These are phyloP conservation scores for Chrysosphaeria jannelii DNA, from an alignment of 2,329 filamentous ascomycete species.

Conservation along the genomic window DNA sequence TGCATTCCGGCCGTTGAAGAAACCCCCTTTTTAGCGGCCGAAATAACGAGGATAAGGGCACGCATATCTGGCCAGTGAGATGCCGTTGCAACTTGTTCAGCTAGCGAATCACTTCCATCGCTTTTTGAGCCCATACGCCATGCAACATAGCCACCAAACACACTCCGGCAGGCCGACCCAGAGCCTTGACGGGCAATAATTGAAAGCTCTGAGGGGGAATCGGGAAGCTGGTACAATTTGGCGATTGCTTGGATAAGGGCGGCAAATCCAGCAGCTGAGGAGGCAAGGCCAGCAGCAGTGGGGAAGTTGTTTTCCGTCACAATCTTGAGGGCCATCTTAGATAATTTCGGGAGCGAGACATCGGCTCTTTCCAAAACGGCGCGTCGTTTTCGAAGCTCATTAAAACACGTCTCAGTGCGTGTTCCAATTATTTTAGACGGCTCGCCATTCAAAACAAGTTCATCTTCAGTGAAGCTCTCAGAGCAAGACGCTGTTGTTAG, in stretches of 20 bases:
- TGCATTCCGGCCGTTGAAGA: slow-evolving; percentile 89
- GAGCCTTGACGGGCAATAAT: slow-evolving; percentile 80
- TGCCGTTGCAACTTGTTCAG: slow-evolving; percentile 64
- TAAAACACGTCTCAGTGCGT: slow-evolving; percentile 81
- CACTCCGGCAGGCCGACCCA: slow-evolving; percentile 70
- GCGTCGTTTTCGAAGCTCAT: slow-evolving; percentile 53
- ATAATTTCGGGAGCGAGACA: slow-evolving; percentile 52
- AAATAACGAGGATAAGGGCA: slow-evolving; percentile 70
- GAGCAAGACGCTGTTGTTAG: slow-evolving; percentile 90
- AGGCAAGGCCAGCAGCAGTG: slow-evolving; percentile 69
- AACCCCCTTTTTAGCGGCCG: slow-evolving; percentile 85
- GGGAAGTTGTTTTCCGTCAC: slow-evolving; percentile 98
- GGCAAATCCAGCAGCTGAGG: slow-evolving; percentile 38
- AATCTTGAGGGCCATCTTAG: slow-evolving; percentile 46
- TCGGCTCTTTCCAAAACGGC: slow-evolving; percentile 42
- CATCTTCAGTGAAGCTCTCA: slow-evolving; percentile 33
- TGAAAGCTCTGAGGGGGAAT: slow-evolving; percentile 56
- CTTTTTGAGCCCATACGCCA: slow-evolving; percentile 53
- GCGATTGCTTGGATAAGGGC: slow-evolving; percentile 62
- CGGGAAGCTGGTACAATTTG: slow-evolving; percentile 62
- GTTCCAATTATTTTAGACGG: slow-evolving; percentile 62
- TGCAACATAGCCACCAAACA: slow-evolving; percentile 88
- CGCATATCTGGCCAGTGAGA: slow-evolving; percentile 91
- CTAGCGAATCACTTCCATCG: slow-evolving; percentile 66
- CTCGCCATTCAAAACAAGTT: slow-evolving; percentile 58